A percentile compares a stretch with the other conserved stretches of the same genome.
Conservation (phyloP, 2,329 filamentous ascomycete species). For the Ceratocystis smalleyi region DNA sequence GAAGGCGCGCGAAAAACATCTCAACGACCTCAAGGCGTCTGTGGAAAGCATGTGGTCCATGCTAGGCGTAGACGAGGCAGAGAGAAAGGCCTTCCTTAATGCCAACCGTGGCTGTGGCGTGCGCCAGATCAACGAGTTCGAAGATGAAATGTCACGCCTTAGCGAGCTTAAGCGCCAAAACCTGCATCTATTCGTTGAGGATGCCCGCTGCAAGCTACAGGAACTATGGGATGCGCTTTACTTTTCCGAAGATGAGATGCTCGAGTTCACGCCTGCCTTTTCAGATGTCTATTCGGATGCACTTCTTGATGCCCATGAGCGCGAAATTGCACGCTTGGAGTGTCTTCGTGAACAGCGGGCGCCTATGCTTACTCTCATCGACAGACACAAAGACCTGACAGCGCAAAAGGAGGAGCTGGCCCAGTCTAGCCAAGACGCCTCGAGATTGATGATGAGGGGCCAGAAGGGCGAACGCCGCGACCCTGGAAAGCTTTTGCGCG, state of each 20-base stretch:
- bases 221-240: constrained; percentile 90
- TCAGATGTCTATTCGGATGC: constrained; percentile 96
- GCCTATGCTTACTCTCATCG: constrained; percentile 66
- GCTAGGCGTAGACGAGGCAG: constrained; percentile 64
- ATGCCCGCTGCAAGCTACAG: constrained; percentile 77
- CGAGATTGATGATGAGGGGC: constrained; percentile 76
- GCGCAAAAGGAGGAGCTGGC: constrained; percentile 74
- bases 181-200: constrained; percentile 87
- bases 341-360: constrained; percentile 72
- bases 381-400: constrained; percentile 67
- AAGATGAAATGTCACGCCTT: constrained; percentile 71
- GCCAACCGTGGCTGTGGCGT: constrained; percentile 81
- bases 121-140: constrained; percentile 86
- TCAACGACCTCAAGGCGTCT: constrained; percentile 58
- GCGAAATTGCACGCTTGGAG: constrained; percentile 71
- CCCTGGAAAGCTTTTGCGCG: constrained; percentile 78
- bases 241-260: constrained; percentile 96
- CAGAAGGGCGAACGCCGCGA: constrained; percentile 90
- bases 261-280: constrained; percentile 92
- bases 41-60: constrained; percentile 87
- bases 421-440: constrained; percentile 88
- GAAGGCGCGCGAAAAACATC: constrained; percentile 58
- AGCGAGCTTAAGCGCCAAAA: constrained; percentile 93
- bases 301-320: constrained; percentile 83
- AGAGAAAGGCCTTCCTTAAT: constrained; percentile 73